Base-by-base conservation (phyloP, 352 stramenopile genomes). In the Aphanomyces cochlioides region DNA sequence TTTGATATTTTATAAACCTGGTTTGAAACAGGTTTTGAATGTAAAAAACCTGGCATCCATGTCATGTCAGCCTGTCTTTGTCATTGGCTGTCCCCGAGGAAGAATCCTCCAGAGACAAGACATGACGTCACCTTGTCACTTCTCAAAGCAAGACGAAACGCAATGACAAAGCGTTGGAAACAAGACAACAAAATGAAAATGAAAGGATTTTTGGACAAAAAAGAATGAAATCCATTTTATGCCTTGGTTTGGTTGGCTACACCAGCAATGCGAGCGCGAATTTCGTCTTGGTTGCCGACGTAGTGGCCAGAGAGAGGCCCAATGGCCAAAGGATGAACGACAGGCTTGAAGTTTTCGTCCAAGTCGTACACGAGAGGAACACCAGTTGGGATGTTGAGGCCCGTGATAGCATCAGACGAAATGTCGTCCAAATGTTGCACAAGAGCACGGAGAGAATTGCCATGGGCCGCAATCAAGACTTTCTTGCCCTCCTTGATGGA, bases 371-470 rank as follows among this genome's bases (percentile, higher is more conserved):
- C 89, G 39, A 99, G 84, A 36, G 96, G 96, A 54, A 96, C 90
- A 41, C 92, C 96, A 15, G 96, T 98, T 21, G 92, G 95, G 77
- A 99, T 98, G 85, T 99, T 98, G 56, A 99, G 85, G 40, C 96
- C 94, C 59, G 88, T 92, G 86, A 99, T 99, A 15, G 90, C 89
- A 75, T 98, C 93, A 75, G 98, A 92, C 19, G 88, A 84, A 78
- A 99, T 99, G 75, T 92, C 87, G 78, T 99, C 98, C 69, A 99
- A 84, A 79, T 99, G 93, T 84, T 99, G 99, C 5, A 99, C 96
- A 43, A 99, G 84, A 12, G 98, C 97, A 68, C 98, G 93, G 36
- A 99, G 88, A 57, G 90, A 97, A 83, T 99, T 99, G 74, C 97
- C 97, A 77, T 99, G 98, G 7, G 96, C 97, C 5, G 94, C 93